Conservation (phyloP, 2,329 filamentous ascomycete genomes). For the Cyclaneusma minus region DNA sequence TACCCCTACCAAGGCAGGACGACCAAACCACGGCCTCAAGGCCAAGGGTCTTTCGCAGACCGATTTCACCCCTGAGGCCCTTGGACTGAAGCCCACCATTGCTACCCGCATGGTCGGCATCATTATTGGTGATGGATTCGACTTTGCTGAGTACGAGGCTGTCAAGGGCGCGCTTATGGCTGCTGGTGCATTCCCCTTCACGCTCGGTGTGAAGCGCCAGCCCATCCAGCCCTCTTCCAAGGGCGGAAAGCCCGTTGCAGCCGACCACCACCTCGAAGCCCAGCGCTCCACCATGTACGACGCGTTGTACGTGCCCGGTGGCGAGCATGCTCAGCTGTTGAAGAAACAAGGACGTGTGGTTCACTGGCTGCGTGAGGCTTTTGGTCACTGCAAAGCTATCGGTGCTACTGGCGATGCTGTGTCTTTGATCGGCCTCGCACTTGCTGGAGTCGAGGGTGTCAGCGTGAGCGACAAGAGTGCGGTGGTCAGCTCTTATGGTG, state of each 20-base stretch:
- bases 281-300: constrained; percentile 73
- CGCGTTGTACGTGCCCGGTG: constrained; percentile 62
- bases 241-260: constrained; percentile 34
- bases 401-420: constrained; percentile 61
- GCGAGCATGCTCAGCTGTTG: constrained; percentile 45
- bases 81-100: constrained; percentile 41
- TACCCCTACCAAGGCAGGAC: constrained; percentile 33
- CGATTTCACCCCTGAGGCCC: constrained; percentile 42
- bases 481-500: constrained; percentile 56
- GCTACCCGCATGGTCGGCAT: constrained; percentile 58
- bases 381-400: constrained; percentile 68
- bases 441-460: constrained; percentile 28
- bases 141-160: constrained; percentile 46
- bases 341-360: constrained; percentile 54
- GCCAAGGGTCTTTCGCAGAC: constrained; percentile 54
- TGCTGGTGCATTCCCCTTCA: constrained; percentile 50
- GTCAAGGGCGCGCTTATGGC: constrained; percentile 48
- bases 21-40: constrained; percentile 49
- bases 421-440: constrained; percentile 36
- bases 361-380: constrained; percentile 68
- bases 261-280: constrained; percentile 68
- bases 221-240: constrained; percentile 32
- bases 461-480: constrained; percentile 23
- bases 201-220: constrained; percentile 55
- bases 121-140: constrained; percentile 64